phyloP scores from a whole-genome alignment of 2,329 filamentous ascomycete genomes.

The Calonectria hawksworthii region DNA sequence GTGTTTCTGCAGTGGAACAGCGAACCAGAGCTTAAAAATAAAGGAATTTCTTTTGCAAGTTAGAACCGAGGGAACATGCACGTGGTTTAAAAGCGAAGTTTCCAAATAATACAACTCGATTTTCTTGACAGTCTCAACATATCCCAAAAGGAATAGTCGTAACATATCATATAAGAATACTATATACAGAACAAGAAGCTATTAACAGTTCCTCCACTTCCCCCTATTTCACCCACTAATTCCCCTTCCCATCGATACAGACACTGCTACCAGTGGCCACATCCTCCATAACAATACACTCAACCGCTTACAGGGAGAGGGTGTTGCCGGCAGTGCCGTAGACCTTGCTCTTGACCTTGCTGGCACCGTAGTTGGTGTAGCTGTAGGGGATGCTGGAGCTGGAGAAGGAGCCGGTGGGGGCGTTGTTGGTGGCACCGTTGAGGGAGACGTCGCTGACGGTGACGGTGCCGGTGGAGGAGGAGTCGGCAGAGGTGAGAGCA shows the following conservation, averaged over 20 bases:
- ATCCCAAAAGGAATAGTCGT: neutral
- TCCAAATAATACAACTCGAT: constrained; percentile 7
- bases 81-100: too few species aligned
- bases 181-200: constrained; percentile 13
- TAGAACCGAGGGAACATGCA: neutral
- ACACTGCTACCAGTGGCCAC: neutral
- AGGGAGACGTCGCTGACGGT: constrained; percentile 58
- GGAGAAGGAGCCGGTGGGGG: constrained; percentile 64
- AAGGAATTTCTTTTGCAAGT: neutral
- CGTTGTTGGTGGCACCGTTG: constrained; percentile 55
- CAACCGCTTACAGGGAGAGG: constrained; percentile 49
- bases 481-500: constrained; percentile 57
- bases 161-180: neutral
- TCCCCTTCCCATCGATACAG: neutral
- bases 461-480: constrained; percentile 57
- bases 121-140: constrained; percentile 5
- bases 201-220: neutral
- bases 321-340: constrained; percentile 55
- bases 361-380: constrained; percentile 60
- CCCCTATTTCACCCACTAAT: neutral
- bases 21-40: neutral
- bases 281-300: neutral
- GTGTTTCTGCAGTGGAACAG: neutral
- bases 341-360: constrained; percentile 60
- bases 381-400: constrained; percentile 68